Evolutionary conservation across 768 basidiomycete species (phyloP), one percentile per base, ranked within the genome.

Genomic region (Chalciporus sphaerocephalus): DNA sequence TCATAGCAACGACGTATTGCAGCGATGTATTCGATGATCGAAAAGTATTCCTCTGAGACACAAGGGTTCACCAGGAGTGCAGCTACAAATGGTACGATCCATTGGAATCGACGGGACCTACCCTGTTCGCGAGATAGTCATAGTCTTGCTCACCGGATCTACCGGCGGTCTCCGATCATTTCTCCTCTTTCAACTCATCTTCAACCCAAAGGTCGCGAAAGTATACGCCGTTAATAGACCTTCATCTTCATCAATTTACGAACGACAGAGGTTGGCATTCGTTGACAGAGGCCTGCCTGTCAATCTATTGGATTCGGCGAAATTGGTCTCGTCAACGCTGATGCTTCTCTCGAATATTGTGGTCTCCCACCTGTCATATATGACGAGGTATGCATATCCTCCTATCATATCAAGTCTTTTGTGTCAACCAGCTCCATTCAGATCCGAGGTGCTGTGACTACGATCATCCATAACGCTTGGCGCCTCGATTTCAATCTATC

Each of bases 121-220:
- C n/a, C n/a, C n/a, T n/a, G n/a, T n/a, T 25, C 24, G 11, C 24
- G 24, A 11, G 8, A 7, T 18, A 11, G 37, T 33, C 1, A 45
- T 41, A 1, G n/a, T n/a, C n/a, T 38, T 55, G 1, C 49, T 74
- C 25, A 74, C 74, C 4, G 73, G 74, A 12, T 68, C 72, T 1
- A 74, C 73, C 5, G 74, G 73, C 8, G 66, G 64, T 9, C 60
- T 74, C 1, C 72, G 74, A 13, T 66, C 69, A 2, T 64, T 68
- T 39, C 40, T 71, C 13, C 53, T 74, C 23, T 56, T 60, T 0
- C 44, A 43, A 3, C 57, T 72, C 11, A 47, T 69, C 20, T 33
- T 52, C 15, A 50, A 59, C 4, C 33, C 49, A 1, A 25, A 18
- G 1, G 60, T 68, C 1, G 44, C 55, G 23, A 56, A 46, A 20